Base-by-base conservation (phyloP, 495 filamentous ascomycete genomes). In the Talaromyces nanjingensis region DNA sequence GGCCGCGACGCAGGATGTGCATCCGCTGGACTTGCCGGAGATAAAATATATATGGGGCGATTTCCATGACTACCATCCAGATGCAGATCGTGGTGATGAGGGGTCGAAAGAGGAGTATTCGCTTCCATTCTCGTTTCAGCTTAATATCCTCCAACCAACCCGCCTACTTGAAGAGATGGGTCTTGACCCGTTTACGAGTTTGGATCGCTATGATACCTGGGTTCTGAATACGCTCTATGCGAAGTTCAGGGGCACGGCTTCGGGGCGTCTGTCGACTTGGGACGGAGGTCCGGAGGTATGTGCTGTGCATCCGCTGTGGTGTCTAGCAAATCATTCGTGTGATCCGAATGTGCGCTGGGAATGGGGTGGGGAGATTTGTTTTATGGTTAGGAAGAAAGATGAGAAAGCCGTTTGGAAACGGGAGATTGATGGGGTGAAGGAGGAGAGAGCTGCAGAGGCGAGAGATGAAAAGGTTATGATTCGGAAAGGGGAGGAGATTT, bases 11-110 rank as follows among this genome's bases (percentile, higher is more conserved):
- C 90, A 93, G 71, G 82, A 86, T 20, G 72, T 83, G 5, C 91
- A 98, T 68, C 91, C 96, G 1, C 83, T 98, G 14, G 89, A 94
- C 1, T 83, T 98, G 0, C 81, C 83, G 0, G 90, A 96, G 68
- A 83, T 94, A 33, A 93, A 93, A 69, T 97, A 92, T 74, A 93
- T 97, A 64, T 98, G 96, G 88, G 96, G 93, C n/a, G 94, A 88
- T 70, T 90, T 87, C 73, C 75, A 76, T 61, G 70, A 78, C 14
- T 72, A 70, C 58, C 66, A 74, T 63, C 18, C 63, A 1, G 24
- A 66, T 12, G 22, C 22, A 24, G 22, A 24, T 24, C 22, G 22
- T 24, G 22, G 22, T 24, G n/a, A 59, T 27, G 68, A 59, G n/a
- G 60, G 64, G 25, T 61, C 47, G 16, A 64, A 66, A n/a, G 69